These are phyloP conservation scores for Nannizzia gypsea DNA, from an alignment of 2,329 filamentous ascomycete genomes.

Conservation along the genomic window DNA sequence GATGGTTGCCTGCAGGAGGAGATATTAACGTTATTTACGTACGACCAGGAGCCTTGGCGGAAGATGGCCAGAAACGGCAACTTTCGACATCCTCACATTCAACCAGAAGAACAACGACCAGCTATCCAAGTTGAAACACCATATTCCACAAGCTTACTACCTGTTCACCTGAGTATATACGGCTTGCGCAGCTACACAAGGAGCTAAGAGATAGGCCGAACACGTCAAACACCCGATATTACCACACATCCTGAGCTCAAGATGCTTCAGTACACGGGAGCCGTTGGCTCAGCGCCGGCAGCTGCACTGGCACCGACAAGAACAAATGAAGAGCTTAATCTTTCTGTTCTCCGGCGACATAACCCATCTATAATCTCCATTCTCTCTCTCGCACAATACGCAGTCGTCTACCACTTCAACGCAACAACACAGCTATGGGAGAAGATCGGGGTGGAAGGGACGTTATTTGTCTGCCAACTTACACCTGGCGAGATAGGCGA, in stretches of 20 bases:
- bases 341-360: conserved; percentile 71
- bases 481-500: conserved; percentile 33
- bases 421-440: conserved; percentile 60
- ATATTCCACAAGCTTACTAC: no score
- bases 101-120: neutral
- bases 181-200: no score
- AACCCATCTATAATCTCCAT: conserved; percentile 62
- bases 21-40: neutral
- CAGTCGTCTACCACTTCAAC: conserved; percentile 72
- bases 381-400: conserved; percentile 70
- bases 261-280: neutral
- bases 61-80: neutral
- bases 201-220: neutral
- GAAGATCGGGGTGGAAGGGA: conserved; percentile 74
- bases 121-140: neutral
- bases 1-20: neutral
- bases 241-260: neutral
- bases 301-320: conserved; percentile 39
- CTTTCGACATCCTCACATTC: neutral
- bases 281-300: neutral
- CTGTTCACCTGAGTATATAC: no score
- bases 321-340: conserved; percentile 76
- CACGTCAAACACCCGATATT: neutral
- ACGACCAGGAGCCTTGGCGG: neutral
- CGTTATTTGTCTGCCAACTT: conserved; percentile 72